phyloP scores from a whole-genome alignment of 2,329 filamentous ascomycete genomes.

The Clarireedia homoeocarpa region DNA sequence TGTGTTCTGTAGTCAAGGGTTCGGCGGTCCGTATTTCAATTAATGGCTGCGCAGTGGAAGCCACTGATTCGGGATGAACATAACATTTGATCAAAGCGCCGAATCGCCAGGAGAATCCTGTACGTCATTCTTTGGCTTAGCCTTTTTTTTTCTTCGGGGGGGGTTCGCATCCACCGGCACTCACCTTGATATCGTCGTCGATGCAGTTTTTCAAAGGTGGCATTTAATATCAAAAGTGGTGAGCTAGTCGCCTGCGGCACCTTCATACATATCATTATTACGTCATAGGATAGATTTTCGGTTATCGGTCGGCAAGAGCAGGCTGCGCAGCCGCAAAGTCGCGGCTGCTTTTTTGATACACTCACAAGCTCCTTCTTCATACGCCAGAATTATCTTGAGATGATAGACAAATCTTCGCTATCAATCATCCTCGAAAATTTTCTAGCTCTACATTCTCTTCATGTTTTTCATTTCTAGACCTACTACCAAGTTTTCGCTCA shows the following conservation, averaged over 20 bases:
- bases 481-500: background rate
- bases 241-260: background rate
- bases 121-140: too few species aligned
- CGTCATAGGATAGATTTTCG: background rate
- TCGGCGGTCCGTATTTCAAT: too few species aligned
- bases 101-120: too few species aligned
- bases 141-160: too few species aligned
- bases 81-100: too few species aligned
- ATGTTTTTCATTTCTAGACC: background rate
- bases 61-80: too few species aligned
- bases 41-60: too few species aligned
- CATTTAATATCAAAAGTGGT: background rate
- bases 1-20: too few species aligned
- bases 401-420: background rate
- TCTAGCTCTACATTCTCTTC: background rate
- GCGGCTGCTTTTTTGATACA: background rate
- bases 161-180: too few species aligned
- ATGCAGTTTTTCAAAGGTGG: too few species aligned
- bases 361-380: slow-evolving; percentile 2
- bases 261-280: too few species aligned
- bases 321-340: background rate
- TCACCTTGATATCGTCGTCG: too few species aligned
- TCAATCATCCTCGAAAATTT: background rate
- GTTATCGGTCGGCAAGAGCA: background rate
- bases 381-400: background rate